phyloP scores from a whole-genome alignment of 2,329 filamentous ascomycete genomes.

The Fusarium mexicanum region DNA sequence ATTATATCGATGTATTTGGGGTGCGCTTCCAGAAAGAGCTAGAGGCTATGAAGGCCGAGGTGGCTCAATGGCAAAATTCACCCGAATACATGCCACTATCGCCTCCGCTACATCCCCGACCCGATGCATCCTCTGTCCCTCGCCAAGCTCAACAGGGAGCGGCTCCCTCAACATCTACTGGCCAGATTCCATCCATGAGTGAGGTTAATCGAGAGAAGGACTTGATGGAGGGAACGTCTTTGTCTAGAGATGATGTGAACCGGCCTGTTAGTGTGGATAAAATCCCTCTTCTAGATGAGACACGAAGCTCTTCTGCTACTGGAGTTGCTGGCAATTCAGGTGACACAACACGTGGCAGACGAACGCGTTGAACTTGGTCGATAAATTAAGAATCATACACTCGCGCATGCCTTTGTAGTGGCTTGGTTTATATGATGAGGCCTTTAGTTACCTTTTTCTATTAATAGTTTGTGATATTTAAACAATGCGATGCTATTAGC shows the following conservation, averaged over 20 bases:
- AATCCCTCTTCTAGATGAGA: slow-evolving; percentile 67
- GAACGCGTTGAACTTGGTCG: slow-evolving; percentile 38
- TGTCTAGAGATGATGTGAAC: slow-evolving; percentile 31
- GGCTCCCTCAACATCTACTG: slow-evolving; percentile 22
- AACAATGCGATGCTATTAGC: neutral
- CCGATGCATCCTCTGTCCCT: slow-evolving; percentile 32
- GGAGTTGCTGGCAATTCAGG: slow-evolving; percentile 57
- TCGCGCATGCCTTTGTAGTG: neutral
- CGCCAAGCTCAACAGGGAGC: slow-evolving; percentile 23
- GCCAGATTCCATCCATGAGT: slow-evolving; percentile 25
- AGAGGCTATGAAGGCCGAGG: slow-evolving; percentile 86
- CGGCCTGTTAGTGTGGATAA: slow-evolving; percentile 56
- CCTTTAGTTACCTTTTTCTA: neutral
- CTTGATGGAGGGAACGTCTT: slow-evolving; percentile 16
- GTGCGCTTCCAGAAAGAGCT: slow-evolving; percentile 97
- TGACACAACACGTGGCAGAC: slow-evolving; percentile 60
- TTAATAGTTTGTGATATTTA: neutral
- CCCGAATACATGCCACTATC: slow-evolving; percentile 58
- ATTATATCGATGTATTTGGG: slow-evolving; percentile 98
- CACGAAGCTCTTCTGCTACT: slow-evolving; percentile 47
- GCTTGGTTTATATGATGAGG: neutral
- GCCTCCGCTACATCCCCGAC: slow-evolving; percentile 46
- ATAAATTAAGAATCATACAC: neutral
- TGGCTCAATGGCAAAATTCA: slow-evolving; percentile 83
- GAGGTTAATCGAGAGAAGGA: slow-evolving; percentile 33